These are phyloP conservation scores for Fusarium chaquense DNA, from an alignment of 2,329 filamentous ascomycete species.

Conservation along the genomic window DNA sequence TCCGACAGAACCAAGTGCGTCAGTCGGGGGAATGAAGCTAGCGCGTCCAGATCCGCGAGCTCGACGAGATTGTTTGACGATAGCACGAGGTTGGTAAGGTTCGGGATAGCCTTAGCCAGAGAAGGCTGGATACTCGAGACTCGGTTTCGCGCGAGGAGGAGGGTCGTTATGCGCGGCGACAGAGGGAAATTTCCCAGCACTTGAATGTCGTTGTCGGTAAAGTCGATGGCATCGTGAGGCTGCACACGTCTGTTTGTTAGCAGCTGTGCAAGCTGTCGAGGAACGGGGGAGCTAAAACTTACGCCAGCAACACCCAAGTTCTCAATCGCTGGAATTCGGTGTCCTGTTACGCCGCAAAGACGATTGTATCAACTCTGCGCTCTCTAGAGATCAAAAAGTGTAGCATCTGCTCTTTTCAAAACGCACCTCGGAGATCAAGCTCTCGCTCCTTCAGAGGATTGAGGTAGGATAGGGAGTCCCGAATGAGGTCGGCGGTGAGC, in stretches of 20 bases:
- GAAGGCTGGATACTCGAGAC: constrained; percentile 83
- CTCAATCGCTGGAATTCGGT: constrained; percentile 97
- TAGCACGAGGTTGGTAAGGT: constrained; percentile 83
- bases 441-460: constrained; percentile 99
- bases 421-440: constrained; percentile 98
- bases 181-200: constrained; percentile 92
- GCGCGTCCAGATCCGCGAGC: constrained; percentile 87
- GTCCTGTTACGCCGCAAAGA: constrained; percentile 74
- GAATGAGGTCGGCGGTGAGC: constrained; percentile 94
- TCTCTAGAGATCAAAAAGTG: constrained; percentile 65
- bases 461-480: constrained; percentile 95
- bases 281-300: constrained; percentile 55
- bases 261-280: constrained; percentile 2
- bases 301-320: constrained; percentile 96
- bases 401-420: constrained; percentile 97
- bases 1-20: constrained; percentile 85
- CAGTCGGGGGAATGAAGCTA: constrained; percentile 75
- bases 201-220: constrained; percentile 97
- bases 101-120: constrained; percentile 81
- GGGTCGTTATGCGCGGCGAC: constrained; percentile 85
- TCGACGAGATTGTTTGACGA: constrained; percentile 85
- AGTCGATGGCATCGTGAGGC: constrained; percentile 97
- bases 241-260: constrained; percentile 53
- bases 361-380: constrained; percentile 85
- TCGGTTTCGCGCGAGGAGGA: constrained; percentile 91